Base-by-base conservation (phyloP, 1,139 yeast species). In the Yamadazyma membranifaciens region DNA sequence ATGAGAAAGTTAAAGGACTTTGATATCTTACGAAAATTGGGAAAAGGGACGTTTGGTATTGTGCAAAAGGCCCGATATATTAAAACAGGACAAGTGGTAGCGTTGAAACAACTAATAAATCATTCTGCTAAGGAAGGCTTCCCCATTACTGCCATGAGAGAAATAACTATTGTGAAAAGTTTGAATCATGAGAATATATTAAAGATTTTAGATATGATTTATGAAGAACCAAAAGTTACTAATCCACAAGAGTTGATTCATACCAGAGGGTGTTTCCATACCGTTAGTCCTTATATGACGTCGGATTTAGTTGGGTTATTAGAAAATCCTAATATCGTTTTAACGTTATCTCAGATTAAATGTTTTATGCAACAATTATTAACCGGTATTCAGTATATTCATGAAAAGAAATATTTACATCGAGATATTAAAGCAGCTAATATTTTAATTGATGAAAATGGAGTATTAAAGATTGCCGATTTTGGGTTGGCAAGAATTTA, bases 381-480 rank as follows among this genome's bases (percentile, higher is more conserved):
- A 13, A 68, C 71, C 39, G 98, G 98, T 4, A 75, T 91, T 32
- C 80, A 86, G 50, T 92, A 83, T 56, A 77, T 94, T 36, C 99
- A 94, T 57, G 80, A 78, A 47, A 63, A 78, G 53, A 72, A 77
- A 40, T 80, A 70, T 52, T 69, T 92, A 60, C 99, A 92, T 60
- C 73, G 99, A 48, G 99, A 92, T 57, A 86, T 92, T 50, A 92
- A 92, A 61, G 91, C 98, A 0, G 97, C 98, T 11, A 92, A 92
- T 55, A 81, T 92, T 28, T 73, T 92, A 38, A 77, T 92, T 10
- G 94, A 87, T 56, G 78, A 74, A 43, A 67, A 73, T 38, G 98
- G 98, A 0, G 69, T 81, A 9, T 70, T 92, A 35, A 89, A 88
- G 55, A 81, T 70, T 51, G 98, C 97, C 1, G 98, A 92, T 65